Conservation (phyloP, 1,284 basidiomycete genomes). For the Volvariella surrecta region DNA sequence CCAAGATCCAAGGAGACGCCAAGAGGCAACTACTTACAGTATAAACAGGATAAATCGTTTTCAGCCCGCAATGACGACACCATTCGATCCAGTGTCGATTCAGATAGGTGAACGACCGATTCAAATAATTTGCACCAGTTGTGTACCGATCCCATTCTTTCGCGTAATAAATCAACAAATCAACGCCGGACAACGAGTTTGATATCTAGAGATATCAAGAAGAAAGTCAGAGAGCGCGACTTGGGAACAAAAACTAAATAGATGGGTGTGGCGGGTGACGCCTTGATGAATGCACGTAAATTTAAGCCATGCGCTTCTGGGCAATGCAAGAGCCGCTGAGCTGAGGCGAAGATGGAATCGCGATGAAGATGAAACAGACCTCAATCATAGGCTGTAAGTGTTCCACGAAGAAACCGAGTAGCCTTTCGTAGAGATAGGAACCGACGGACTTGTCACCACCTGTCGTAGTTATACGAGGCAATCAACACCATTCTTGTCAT, state of each 20-base stretch:
- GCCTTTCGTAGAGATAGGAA: conserved; percentile 87
- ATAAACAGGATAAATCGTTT: conserved; percentile 92
- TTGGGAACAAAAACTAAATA: too few species aligned
- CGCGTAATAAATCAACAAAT: conserved; percentile 87
- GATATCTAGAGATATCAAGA: conserved; percentile 66
- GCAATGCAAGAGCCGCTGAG: too few species aligned
- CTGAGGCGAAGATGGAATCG: background rate
- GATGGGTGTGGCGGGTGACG: too few species aligned
- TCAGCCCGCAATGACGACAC: conserved; percentile 95
- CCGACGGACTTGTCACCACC: conserved; percentile 94
- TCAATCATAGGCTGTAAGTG: conserved; percentile 72
- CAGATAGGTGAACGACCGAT: conserved; percentile 92
- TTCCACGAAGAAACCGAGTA: conserved; percentile 76
- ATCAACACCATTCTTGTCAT: too few species aligned
- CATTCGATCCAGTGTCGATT: conserved; percentile 99
- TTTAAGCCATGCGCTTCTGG: background rate
- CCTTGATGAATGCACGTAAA: conserved; percentile 1
- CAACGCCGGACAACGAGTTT: conserved; percentile 77
- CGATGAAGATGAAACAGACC: conserved; percentile 21
- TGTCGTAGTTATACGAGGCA: conserved; percentile 18
- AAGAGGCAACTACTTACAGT: too few species aligned
- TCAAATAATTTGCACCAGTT: conserved; percentile 92
- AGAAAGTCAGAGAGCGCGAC: too few species aligned
- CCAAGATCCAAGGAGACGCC: too few species aligned
- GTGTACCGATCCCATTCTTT: conserved; percentile 96